phyloP scores from a whole-genome alignment of 2,329 filamentous ascomycete genomes.

The Dothidotthia symphoricarpi region DNA sequence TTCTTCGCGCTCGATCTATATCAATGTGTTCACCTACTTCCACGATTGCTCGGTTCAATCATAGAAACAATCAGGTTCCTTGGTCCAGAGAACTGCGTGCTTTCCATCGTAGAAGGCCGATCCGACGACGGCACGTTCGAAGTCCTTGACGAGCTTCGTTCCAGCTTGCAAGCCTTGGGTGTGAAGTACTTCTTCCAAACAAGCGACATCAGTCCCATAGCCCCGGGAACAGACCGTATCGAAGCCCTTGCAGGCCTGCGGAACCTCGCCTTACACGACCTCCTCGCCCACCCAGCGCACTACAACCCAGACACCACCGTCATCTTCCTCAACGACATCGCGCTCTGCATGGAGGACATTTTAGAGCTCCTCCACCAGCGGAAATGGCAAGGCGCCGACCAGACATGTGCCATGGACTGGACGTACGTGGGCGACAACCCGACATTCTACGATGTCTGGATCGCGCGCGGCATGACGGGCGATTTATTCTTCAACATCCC shows the following conservation, averaged over 20 bases:
- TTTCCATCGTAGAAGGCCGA: constrained; percentile 58
- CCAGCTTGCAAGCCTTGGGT: constrained; percentile 40
- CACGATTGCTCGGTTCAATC: constrained; percentile 54
- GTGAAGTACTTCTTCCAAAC: constrained; percentile 46
- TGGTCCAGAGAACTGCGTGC: constrained; percentile 51
- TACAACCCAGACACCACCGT: constrained; percentile 94
- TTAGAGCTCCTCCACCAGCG: constrained; percentile 57
- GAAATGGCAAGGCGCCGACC: constrained; percentile 49
- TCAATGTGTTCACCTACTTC: constrained; percentile 48
- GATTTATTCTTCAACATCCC: constrained; percentile 58
- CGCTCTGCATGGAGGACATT: constrained; percentile 50
- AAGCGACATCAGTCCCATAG: constrained; percentile 47
- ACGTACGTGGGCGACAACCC: constrained; percentile 45
- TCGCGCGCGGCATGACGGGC: constrained; percentile 53
- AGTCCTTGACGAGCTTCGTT: constrained; percentile 46
- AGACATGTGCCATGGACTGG: constrained; percentile 63
- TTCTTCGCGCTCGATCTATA: constrained; percentile 57
- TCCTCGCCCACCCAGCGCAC: constrained; percentile 64
- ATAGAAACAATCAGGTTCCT: constrained; percentile 53
- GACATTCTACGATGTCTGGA: constrained; percentile 60
- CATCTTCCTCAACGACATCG: constrained; percentile 84
- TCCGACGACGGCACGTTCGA: constrained; percentile 57
- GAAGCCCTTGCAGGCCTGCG: constrained; percentile 51
- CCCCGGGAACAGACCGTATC: constrained; percentile 44
- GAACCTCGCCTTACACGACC: constrained; percentile 53